Conservation (phyloP, 2,329 filamentous ascomycete genomes). For the Mycosphaerella arachidis region DNA sequence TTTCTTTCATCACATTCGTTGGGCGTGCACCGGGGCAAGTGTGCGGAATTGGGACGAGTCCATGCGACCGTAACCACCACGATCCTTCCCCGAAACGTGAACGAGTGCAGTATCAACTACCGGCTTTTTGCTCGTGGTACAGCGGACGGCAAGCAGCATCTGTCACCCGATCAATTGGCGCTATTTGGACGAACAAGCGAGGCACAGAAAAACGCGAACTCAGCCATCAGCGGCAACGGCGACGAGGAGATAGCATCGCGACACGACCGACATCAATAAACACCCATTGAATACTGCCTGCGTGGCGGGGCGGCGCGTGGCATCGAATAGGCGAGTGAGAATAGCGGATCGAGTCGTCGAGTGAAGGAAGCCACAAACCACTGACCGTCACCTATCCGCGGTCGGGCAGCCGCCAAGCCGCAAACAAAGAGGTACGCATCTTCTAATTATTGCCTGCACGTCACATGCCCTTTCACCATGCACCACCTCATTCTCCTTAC, state of each 20-base stretch:
- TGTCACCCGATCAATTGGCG: conserved; percentile 6
- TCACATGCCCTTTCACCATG: conserved; percentile 8
- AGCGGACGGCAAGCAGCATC: background rate
- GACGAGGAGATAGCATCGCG: background rate
- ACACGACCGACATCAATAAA: background rate
- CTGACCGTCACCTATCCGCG: conserved; percentile 5
- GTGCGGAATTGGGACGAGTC: background rate
- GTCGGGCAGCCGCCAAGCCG: conserved; percentile 19
- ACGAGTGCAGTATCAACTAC: conserved; percentile 2
- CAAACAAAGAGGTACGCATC: conserved; percentile 12
- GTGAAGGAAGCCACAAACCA: background rate
- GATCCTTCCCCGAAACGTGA: conserved; percentile 7
- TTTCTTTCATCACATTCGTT: conserved; percentile 2
- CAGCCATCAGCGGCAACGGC: background rate
- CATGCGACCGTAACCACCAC: conserved; percentile 6
- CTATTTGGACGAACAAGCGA: conserved; percentile 8
- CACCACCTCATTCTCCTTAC: background rate
- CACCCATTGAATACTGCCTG: background rate
- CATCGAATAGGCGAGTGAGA: conserved; percentile 2
- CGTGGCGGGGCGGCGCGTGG: background rate
- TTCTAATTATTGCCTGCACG: conserved; percentile 4
- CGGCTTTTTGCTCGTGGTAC: background rate
- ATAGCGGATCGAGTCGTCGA: background rate
- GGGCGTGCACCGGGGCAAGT: conserved; percentile 2
- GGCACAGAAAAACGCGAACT: background rate